Evolutionary conservation across 106 monocot genomes (phyloP).

Genomic region (Phalaenopsis aphrodite): DNA sequence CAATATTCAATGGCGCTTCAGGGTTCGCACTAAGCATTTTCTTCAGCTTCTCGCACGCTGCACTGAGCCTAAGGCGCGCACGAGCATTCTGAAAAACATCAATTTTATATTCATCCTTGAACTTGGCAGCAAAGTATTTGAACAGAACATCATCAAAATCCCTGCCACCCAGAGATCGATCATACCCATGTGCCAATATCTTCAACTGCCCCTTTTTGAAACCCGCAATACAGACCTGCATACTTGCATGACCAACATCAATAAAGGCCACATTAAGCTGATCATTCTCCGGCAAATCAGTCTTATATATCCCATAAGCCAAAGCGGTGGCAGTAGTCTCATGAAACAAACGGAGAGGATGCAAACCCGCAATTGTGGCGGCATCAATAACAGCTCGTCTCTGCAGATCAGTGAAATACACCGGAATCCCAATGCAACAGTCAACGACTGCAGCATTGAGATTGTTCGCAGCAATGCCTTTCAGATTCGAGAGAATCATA

Average conservation of each 20-base stretch:
- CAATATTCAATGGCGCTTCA: constrained; percentile 47
- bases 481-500: constrained; percentile 56
- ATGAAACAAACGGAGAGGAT: constrained; percentile 44
- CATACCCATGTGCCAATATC: constrained; percentile 28
- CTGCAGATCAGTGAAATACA: constrained; percentile 61
- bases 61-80: constrained; percentile 29
- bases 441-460: constrained; percentile 43
- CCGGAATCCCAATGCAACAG: constrained; percentile 38
- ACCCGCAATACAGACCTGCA: constrained; percentile 53
- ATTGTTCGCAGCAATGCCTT: constrained; percentile 49
- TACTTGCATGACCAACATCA: constrained; percentile 52
- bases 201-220: constrained; percentile 41
- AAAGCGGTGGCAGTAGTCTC: constrained; percentile 49
- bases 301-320: constrained; percentile 59
- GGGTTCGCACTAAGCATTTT: constrained; percentile 46
- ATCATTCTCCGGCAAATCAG: constrained; percentile 39
- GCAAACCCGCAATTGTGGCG: constrained; percentile 42
- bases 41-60: too few relatives aligned
- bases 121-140: constrained; percentile 40
- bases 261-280: constrained; percentile 47
- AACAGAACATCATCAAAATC: constrained; percentile 44
- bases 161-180: too few relatives aligned
- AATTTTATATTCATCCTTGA: constrained; percentile 46
- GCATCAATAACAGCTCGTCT: constrained; percentile 54
- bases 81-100: constrained; percentile 39